Evolutionary conservation across 495 filamentous ascomycete species (phyloP).

Genomic region (Talaromyces ruber): DNA sequence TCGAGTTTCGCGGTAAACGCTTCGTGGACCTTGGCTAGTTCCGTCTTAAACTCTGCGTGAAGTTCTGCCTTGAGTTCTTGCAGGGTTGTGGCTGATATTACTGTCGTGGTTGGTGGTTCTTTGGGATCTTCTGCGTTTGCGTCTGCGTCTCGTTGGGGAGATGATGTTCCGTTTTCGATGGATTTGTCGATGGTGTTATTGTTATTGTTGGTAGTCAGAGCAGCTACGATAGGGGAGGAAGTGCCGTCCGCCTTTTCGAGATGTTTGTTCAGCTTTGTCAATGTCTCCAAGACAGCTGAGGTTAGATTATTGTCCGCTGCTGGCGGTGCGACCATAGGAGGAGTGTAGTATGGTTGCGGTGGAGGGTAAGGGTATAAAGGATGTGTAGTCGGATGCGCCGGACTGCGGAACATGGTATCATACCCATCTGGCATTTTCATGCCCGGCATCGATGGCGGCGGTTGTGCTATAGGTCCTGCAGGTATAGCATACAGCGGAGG

Average conservation of each 20-base stretch:
- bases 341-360: not conserved
- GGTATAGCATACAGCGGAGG: not conserved
- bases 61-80: conserved; percentile 26
- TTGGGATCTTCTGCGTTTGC: not conserved
- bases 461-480: not conserved
- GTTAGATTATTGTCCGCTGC: conserved; percentile 12
- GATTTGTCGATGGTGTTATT: conserved; percentile 1
- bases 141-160: not conserved
- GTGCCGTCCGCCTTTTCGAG: conserved; percentile 16
- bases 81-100: not conserved
- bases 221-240: not conserved
- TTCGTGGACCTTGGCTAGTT: conserved; percentile 25
- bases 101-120: not conserved
- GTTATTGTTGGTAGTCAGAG: not conserved
- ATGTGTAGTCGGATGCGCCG: conserved; percentile 15
- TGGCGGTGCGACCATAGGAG: not conserved
- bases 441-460: not conserved
- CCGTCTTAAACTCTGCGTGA: conserved; percentile 22
- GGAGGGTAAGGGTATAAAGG: not conserved
- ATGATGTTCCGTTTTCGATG: not conserved
- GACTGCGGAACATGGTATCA: conserved; percentile 4
- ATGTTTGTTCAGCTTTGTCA: conserved; percentile 31
- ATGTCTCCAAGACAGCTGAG: conserved; percentile 26
- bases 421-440: conserved; percentile 5
- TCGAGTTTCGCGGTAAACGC: conserved; percentile 29